Base-by-base conservation (phyloP, 2,329 filamentous ascomycete species). In the Colletotrichum cordylinicola region DNA sequence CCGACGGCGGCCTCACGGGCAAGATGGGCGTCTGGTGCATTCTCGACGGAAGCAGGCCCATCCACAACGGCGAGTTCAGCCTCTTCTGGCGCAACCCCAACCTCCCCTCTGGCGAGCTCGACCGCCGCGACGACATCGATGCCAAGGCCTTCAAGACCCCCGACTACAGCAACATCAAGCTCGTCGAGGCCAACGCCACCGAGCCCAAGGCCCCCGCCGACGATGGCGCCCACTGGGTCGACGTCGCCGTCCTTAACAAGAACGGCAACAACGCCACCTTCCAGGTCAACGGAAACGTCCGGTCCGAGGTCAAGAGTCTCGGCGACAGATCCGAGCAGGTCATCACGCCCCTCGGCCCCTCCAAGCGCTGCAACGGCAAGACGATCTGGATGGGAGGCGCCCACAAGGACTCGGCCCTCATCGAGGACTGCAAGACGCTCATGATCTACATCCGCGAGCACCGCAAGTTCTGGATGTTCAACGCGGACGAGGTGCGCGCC, bases 11-110 rank as follows among this genome's bases (percentile, higher is more conserved):
- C 7, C 16, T 56, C 18, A 21, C 35, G 8, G 73, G 56, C 27
- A 68, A 68, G 33, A 73, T 73, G 70, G 73, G 73, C 29, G 64
- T 64, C 13, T 33, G 24, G 6, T 75, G 73, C 58, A 39, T 35
- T 31, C 33, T 29, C 55, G 43, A 31, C 16, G 31, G 29, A 21
- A 27, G 37, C 6, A 27, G 8, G 6, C 29, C 35, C 4, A 24
- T 12, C 6, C 27, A 64, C 24, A 21, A 68, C 5, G 56, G 70
- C 70, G 70, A 68, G 16, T 75, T 75, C 58, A 35, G 58, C 2
- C 73, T 75, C 35, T 68, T 75, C 58, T 75, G 70, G 48, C 70
- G 70, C 29, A 64, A 75, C 35, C 58, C 58, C 21, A 58, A 27
- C 18, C 61, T 67, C 1, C 64, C 70, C 5, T n/a, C 33, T 4